These are phyloP conservation scores for Plasmodium malariae DNA, from an alignment of 169 alveolate genomes.

Conservation along the genomic window DNA sequence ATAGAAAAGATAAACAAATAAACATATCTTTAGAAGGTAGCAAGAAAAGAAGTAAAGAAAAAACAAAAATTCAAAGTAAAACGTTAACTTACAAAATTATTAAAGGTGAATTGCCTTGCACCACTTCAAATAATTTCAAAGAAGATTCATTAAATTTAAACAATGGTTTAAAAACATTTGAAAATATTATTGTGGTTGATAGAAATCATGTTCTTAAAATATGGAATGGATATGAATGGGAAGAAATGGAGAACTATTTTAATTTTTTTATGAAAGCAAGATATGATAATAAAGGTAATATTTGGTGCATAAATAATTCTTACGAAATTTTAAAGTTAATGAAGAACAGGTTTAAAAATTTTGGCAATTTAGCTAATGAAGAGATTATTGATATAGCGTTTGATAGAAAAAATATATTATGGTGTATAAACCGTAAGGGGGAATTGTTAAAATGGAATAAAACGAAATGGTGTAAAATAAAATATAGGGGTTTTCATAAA, in stretches of 20 bases:
- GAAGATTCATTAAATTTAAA: conserved; percentile 39
- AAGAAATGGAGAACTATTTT: conserved; percentile 18
- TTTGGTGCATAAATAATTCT: conserved; percentile 54
- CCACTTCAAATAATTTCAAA: conserved; percentile 21
- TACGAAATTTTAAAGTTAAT: conserved; percentile 43
- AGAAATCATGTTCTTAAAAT: conserved; percentile 25
- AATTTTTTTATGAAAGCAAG: conserved; percentile 57
- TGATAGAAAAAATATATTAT: conserved; percentile 72
- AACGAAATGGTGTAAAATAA: conserved; percentile 54
- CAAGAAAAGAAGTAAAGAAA: not conserved
- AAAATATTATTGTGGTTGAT: conserved; percentile 51
- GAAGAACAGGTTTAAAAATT: conserved; percentile 31
- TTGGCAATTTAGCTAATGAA: conserved; percentile 45
- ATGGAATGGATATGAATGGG: conserved; percentile 78
- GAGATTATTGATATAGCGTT: conserved; percentile 70
- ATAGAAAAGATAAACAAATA: not conserved
- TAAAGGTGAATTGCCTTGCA: conserved; percentile 5
- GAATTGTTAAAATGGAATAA: conserved; percentile 68
- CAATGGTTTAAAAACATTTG: conserved; percentile 48
- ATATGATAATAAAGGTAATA: conserved; percentile 71
- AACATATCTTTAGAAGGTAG: not conserved
- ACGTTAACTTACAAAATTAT: not conserved
- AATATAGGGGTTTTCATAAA: conserved; percentile 57
- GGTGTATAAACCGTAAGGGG: conserved; percentile 75
- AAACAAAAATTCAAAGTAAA: not conserved